Evolutionary conservation across 129 eudicot genomes (phyloP), one percentile per base, ranked within the genome.

Genomic region (Arctium lappa): DNA sequence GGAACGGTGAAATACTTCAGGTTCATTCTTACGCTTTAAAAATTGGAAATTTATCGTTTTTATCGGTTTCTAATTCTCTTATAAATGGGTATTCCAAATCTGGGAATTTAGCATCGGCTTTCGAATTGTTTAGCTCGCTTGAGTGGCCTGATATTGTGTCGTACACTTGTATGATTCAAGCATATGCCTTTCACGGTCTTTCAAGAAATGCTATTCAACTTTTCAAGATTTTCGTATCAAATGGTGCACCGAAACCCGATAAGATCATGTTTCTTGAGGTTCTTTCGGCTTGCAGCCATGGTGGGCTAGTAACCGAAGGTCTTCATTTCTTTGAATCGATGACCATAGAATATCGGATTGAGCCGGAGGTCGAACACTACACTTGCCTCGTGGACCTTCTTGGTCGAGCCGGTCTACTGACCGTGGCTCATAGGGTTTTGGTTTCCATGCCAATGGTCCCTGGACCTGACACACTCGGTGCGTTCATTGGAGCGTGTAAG

Each of bases 321-420:
- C 83, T 92, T 56, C 77, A 75, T 62, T 92, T 85, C 88, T 92
- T 92, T 18, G 75, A 68, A 62, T 75, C 89, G 44, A 92, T 90
- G 97, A 80, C 80, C 5, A 62, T 80, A 72, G 87, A 37, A 62
- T 85, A 90, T 82, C 66, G 83, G 34, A 78, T 92, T 44, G 70
- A 50, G 11, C 92, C 97, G 38, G 80, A 70, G 46, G 76, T 76
- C 18, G 92, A 92, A 65, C 94, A 92, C 56, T 90, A 88, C 85
- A 76, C 92, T 31, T 92, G 97, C 75, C 82, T 92, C 1, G 79
- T 90, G 82, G 97, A 92, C 87, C 94, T 92, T 66, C 79, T 92
- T 11, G 94, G 94, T 38, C 87, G 94, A 75, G 69, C 80, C 13
- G 97, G 94, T 65, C 88, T 87, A 83, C 69, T 92, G 16, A 29